Evolutionary conservation across 345 rosid species (phyloP).

Genomic region (Garcia nutans): DNA sequence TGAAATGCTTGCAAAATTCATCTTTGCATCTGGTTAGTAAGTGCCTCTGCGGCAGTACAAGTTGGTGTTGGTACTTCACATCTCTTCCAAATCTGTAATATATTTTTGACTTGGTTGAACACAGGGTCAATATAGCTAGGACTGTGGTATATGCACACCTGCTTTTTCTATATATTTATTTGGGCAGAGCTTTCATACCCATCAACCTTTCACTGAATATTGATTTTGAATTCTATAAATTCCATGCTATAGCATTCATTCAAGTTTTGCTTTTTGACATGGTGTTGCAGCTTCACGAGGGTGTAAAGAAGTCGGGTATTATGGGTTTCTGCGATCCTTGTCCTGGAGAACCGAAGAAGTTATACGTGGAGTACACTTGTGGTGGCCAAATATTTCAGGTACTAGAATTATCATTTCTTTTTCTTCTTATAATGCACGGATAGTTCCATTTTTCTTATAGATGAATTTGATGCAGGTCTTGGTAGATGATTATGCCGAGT

Average conservation of each 20-base stretch:
- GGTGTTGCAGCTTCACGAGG: slow-evolving; percentile 71
- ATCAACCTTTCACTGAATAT: too few species aligned
- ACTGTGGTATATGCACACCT: too few species aligned
- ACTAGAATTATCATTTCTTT: neutral
- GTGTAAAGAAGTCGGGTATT: slow-evolving; percentile 89
- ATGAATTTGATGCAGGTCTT: slow-evolving; percentile 37
- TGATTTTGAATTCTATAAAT: neutral
- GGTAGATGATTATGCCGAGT: slow-evolving; percentile 67
- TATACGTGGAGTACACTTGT: slow-evolving; percentile 65
- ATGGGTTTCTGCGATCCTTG: slow-evolving; percentile 99
- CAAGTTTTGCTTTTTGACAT: slow-evolving; percentile 2
- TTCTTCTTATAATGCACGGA: neutral
- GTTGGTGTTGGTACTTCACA: too few species aligned
- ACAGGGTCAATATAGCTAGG: too few species aligned
- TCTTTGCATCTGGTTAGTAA: neutral
- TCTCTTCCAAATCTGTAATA: too few species aligned
- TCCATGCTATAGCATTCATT: neutral
- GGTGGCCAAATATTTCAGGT: slow-evolving; percentile 55
- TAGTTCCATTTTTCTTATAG: neutral
- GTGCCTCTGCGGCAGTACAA: too few species aligned
- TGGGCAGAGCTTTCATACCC: neutral
- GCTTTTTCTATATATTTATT: too few species aligned
- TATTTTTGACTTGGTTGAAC: neutral
- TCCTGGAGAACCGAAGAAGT: slow-evolving; percentile 75
- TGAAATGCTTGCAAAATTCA: neutral